Evolutionary conservation across 2,329 filamentous ascomycete genomes (phyloP), one percentile per base, ranked within the genome.

Genomic region (Pseudocercospora crystallina): DNA sequence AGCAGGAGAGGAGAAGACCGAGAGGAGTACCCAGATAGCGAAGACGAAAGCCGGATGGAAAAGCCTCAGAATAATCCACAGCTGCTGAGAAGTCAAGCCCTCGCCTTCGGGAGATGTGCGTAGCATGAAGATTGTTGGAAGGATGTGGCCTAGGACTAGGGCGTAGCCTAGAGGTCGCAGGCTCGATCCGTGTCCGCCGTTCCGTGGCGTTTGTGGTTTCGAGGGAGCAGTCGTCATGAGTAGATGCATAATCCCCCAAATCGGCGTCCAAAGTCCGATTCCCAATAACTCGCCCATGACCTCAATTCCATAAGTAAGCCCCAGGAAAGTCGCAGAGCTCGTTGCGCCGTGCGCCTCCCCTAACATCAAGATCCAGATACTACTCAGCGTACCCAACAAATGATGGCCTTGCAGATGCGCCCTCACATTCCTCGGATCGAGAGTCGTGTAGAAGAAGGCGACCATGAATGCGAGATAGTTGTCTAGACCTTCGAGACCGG

Each of bases 391-490:
- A 37, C 59, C 59, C 5, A 60, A 36, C 2, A 61, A 45, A 29
- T 58, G 53, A 20, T 61, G 58, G 12, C 56, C 59, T 31, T 56
- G 50, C 33, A 53, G 39, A 47, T 60, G 59, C 12, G 54, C 57
- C 2, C 53, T 46, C 2, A 58, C 53, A 44, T 61, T 61, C 29
- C 53, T 26, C 10, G 57, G 9, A 15, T 61, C 59, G 10, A 56
- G 43, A 9, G 53, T 47, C 9, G 49, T 37, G 37, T 42, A 57
- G 51, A 61, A 61, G 49, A 61, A 61, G 2, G 53, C 50, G 3
- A 35, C 38, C 59, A 61, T 61, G 47, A 61, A 61, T 9, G 53
- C 51, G 29, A 61, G 49, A 44, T 60, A 61, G 44, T 57, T 60
- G 26, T 61, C 59, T 4, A 61, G 3, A 8, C 40, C 35, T 9